A percentile compares a stretch with the other conserved stretches of the same genome.
Conservation (phyloP, 192 early-diverging fungal genomes). For the Coemansia sp. region DNA sequence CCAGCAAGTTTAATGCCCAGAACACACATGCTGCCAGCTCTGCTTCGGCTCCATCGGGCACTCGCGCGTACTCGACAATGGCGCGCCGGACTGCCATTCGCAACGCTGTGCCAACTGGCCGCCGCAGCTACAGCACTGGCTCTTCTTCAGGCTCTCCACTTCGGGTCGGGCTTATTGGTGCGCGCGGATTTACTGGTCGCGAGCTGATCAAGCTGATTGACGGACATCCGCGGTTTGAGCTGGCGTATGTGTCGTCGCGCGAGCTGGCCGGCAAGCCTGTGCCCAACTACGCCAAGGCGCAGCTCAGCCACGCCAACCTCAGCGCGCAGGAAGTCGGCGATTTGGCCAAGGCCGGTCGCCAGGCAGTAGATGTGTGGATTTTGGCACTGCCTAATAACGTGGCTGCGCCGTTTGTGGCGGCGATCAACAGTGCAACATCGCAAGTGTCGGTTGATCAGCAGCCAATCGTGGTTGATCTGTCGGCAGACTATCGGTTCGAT, state of each 20-base stretch:
- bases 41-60: constrained; percentile 33
- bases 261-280: constrained; percentile 89
- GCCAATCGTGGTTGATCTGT: constrained; percentile 81
- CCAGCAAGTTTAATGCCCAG: constrained; percentile 11
- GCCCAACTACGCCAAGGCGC: constrained; percentile 69
- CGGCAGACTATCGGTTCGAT: constrained; percentile 91
- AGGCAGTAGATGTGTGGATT: constrained; percentile 92
- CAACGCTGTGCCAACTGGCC: constrained; percentile 30
- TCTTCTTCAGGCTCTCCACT: constrained; percentile 20
- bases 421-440: constrained; percentile 58
- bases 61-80: constrained; percentile 63
- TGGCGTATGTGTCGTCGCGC: constrained; percentile 89
- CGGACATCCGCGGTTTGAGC: constrained; percentile 79
- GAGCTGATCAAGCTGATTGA: constrained; percentile 91
- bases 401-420: constrained; percentile 88
- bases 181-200: constrained; percentile 94
- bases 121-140: constrained; percentile 66
- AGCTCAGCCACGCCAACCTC: constrained; percentile 75
- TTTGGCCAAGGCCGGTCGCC: constrained; percentile 52
- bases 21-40: background rate
- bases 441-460: constrained; percentile 53
- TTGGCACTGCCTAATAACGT: constrained; percentile 95
- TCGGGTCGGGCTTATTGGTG: constrained; percentile 90
- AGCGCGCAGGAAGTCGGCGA: constrained; percentile 66
- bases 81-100: constrained; percentile 8